A percentile compares a stretch with the other conserved stretches of the same genome.
These are phyloP conservation scores for Anthoceros angustus DNA, from an alignment of 225 moss, liverwort and hornwort genomes.

Conservation along the genomic window DNA sequence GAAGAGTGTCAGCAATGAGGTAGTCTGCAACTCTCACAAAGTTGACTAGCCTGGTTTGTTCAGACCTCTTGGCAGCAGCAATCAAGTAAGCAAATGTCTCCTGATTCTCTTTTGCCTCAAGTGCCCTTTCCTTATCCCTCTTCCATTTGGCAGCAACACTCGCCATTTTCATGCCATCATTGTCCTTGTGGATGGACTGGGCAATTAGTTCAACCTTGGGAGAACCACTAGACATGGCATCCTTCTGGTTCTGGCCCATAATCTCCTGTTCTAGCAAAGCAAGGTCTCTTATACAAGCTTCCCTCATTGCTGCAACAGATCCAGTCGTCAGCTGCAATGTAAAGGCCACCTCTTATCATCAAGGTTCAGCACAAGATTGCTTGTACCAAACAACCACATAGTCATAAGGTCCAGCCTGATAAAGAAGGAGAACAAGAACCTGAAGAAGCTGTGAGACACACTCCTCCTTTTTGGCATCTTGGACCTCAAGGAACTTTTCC, in stretches of 20 bases:
- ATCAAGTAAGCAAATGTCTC: conserved; percentile 55
- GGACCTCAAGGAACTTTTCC: conserved; percentile 31
- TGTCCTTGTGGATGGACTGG: conserved; percentile 5
- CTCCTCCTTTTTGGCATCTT: conserved; percentile 20
- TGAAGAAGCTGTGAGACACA: conserved; percentile 17
- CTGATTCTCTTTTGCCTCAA: conserved; percentile 45
- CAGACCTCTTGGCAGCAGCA: conserved; percentile 48
- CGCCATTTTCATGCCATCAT: conserved; percentile 14
- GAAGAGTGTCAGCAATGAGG: conserved; percentile 40
- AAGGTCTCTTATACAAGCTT: conserved; percentile 43
- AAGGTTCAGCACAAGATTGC: not conserved
- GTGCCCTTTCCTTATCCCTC: conserved; percentile 29
- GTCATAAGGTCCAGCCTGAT: not conserved
- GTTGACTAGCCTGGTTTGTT: conserved; percentile 49
- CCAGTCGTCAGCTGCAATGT: conserved; percentile 25
- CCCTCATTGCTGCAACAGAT: conserved; percentile 38
- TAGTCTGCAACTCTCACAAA: conserved; percentile 71
- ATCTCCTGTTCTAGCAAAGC: conserved; percentile 53
- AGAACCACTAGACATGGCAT: conserved; percentile 10
- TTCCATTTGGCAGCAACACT: conserved; percentile 37
- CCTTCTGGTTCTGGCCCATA: conserved; percentile 26
- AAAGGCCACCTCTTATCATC: not conserved
- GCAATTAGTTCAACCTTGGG: conserved; percentile 4
- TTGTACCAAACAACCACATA: not conserved
- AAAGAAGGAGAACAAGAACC: conserved; percentile 8